Evolutionary conservation across 208 protist species (phyloP).

Genomic region (Trypanosoma theileri): DNA sequence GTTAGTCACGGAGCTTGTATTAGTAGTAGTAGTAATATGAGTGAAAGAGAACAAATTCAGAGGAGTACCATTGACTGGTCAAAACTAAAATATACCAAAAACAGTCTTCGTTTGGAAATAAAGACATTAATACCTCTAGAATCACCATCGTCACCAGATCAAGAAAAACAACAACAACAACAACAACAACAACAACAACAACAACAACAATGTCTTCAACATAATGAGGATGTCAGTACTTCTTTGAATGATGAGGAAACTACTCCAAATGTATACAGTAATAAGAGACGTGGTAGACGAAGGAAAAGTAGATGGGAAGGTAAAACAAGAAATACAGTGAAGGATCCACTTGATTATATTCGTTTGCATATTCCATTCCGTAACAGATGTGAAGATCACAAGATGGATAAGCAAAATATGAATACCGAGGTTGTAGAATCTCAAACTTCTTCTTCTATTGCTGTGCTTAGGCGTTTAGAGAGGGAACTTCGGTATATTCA

Average conservation of each 20-base stretch:
- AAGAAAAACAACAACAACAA: not conserved
- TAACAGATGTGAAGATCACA: too few relatives aligned
- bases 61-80: constrained; percentile 13
- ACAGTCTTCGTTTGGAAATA: constrained; percentile 5
- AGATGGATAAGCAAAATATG: not conserved
- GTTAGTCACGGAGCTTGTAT: not conserved
- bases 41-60: not conserved
- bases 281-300: not conserved
- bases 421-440: not conserved
- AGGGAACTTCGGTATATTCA: constrained; percentile 19
- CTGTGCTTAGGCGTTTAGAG: constrained; percentile 13
- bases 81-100: constrained; percentile 17
- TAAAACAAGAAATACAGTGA: not conserved
- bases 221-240: not conserved
- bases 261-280: not conserved
- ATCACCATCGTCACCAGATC: not conserved
- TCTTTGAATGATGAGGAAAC: not conserved
- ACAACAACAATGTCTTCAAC: not conserved
- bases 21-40: constrained; percentile 1
- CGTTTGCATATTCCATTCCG: constrained; percentile 2
- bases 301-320: not conserved
- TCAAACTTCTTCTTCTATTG: not conserved
- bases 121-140: not conserved
- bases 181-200: not conserved
- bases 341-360: constrained; percentile 9